A percentile compares a stretch with the other conserved stretches of the same genome.
Conservation (phyloP, 208 protist genomes). For the Jaenimonas drosophilae region DNA sequence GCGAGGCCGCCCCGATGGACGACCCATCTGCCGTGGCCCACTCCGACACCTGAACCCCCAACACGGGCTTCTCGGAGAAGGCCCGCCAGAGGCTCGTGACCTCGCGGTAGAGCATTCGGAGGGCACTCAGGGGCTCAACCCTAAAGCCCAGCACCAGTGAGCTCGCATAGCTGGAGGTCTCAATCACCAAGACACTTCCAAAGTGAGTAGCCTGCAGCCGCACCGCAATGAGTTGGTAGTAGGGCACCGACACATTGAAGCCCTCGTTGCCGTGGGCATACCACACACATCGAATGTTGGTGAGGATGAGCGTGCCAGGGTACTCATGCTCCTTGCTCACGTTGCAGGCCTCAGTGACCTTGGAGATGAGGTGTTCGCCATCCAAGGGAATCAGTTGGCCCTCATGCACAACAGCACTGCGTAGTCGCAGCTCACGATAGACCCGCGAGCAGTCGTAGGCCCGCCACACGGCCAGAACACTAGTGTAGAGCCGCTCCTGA, state of each 20-base stretch:
- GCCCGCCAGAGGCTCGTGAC: constrained; percentile 69
- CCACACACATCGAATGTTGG: constrained; percentile 95
- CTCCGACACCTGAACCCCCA: constrained; percentile 60
- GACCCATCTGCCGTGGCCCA: constrained; percentile 15
- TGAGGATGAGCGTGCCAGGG: constrained; percentile 90
- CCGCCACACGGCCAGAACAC: constrained; percentile 65
- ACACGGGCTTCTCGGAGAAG: constrained; percentile 62
- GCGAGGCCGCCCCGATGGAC: constrained; percentile 1
- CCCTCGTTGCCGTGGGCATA: constrained; percentile 67
- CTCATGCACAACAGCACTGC: constrained; percentile 83
- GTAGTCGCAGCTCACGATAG: constrained; percentile 93
- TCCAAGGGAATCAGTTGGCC: constrained; percentile 80
- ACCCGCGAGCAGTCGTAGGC: constrained; percentile 92
- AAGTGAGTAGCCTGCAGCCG: constrained; percentile 72
- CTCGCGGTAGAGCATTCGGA: constrained; percentile 76
- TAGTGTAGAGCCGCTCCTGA: constrained; percentile 60
- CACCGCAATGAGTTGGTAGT: constrained; percentile 84
- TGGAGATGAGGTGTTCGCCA: constrained; percentile 82
- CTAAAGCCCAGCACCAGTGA: constrained; percentile 86
- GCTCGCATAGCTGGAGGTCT: constrained; percentile 53
- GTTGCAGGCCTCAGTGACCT: constrained; percentile 84
- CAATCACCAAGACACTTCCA: constrained; percentile 73
- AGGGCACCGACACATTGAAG: constrained; percentile 96
- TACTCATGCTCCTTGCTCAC: constrained; percentile 86
- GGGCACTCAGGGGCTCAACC: constrained; percentile 55